A percentile compares a stretch with the other conserved stretches of the same genome.
These are phyloP conservation scores for Cytospora mali DNA, from an alignment of 2,329 filamentous ascomycete genomes.

Conservation along the genomic window DNA sequence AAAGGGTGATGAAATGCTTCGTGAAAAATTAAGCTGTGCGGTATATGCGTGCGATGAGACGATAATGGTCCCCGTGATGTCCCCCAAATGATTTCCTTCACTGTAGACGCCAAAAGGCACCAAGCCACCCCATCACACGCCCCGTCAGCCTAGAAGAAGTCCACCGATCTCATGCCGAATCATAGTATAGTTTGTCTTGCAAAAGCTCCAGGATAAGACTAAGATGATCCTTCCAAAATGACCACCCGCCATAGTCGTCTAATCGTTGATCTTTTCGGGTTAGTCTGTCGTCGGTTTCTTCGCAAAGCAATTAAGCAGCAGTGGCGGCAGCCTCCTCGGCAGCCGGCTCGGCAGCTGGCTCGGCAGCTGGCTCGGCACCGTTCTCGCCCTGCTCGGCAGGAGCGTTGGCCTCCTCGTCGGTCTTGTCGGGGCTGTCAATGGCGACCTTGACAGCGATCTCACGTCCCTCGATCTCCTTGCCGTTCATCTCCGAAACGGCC, in stretches of 20 bases:
- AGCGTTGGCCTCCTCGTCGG: conserved; percentile 76
- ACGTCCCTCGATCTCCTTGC: conserved; percentile 97
- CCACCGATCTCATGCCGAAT: conserved; percentile 32
- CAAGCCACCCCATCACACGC: conserved; percentile 13
- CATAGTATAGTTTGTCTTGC: conserved; percentile 27
- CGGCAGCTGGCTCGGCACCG: conserved; percentile 42
- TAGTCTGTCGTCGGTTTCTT: conserved; percentile 5
- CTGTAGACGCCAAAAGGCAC: conserved; percentile 29
- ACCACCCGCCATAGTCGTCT: conserved; percentile 14
- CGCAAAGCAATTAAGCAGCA: conserved; percentile 36
- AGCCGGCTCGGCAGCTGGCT: conserved; percentile 23
- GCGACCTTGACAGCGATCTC: conserved; percentile 99
- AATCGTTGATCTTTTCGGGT: conserved; percentile 15
- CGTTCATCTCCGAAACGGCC: conserved; percentile 98
- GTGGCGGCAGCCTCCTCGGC: conserved; percentile 32
- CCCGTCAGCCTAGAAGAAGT: conserved; percentile 30
- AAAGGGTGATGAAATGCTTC: conserved; percentile 25
- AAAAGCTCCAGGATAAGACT: conserved; percentile 27
- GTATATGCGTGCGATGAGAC: conserved; percentile 37
- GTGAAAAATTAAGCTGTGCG: conserved; percentile 36
- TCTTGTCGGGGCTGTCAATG: conserved; percentile 98
- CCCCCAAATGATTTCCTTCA: conserved; percentile 32
- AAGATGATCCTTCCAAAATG: conserved; percentile 24
- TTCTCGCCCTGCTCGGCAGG: conserved; percentile 46
- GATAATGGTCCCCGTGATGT: conserved; percentile 37